These are phyloP conservation scores for Saprolegnia parasitica DNA, from an alignment of 352 stramenopile genomes.

Conservation along the genomic window DNA sequence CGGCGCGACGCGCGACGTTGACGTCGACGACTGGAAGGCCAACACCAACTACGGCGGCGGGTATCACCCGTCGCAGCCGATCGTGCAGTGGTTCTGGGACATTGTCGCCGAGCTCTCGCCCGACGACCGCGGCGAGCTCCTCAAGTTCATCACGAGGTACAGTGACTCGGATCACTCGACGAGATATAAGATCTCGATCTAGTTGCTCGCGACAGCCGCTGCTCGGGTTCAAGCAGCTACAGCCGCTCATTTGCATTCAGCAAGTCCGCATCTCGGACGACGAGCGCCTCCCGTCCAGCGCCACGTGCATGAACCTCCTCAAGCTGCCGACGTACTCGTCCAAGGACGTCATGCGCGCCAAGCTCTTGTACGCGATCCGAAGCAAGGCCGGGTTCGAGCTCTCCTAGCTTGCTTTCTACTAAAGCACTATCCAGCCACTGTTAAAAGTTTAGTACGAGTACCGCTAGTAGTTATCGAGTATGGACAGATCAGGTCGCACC, in stretches of 20 bases:
- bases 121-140: slow-evolving; percentile 85
- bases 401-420: slow-evolving; percentile 51
- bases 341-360: slow-evolving; percentile 91
- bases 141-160: slow-evolving; percentile 96
- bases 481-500: too few relatives aligned
- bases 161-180: slow-evolving; percentile 30
- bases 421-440: too few relatives aligned
- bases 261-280: slow-evolving; percentile 71
- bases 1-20: slow-evolving; percentile 88
- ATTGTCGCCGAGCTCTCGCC: slow-evolving; percentile 69
- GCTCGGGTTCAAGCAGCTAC: slow-evolving; percentile 91
- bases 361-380: slow-evolving; percentile 95
- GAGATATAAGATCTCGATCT: not conserved
- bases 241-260: slow-evolving; percentile 93
- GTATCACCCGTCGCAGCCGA: slow-evolving; percentile 83
- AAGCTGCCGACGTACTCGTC: slow-evolving; percentile 96
- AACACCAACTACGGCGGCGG: slow-evolving; percentile 93
- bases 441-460: too few relatives aligned
- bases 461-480: too few relatives aligned
- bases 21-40: slow-evolving; percentile 91
- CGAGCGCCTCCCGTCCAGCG: slow-evolving; percentile 65
- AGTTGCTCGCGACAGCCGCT: slow-evolving; percentile 86
- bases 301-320: slow-evolving; percentile 97
- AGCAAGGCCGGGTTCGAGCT: slow-evolving; percentile 96
- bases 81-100: slow-evolving; percentile 78